phyloP scores from a whole-genome alignment of 2,329 filamentous ascomycete genomes.

The Fusarium pseudograminearum region DNA sequence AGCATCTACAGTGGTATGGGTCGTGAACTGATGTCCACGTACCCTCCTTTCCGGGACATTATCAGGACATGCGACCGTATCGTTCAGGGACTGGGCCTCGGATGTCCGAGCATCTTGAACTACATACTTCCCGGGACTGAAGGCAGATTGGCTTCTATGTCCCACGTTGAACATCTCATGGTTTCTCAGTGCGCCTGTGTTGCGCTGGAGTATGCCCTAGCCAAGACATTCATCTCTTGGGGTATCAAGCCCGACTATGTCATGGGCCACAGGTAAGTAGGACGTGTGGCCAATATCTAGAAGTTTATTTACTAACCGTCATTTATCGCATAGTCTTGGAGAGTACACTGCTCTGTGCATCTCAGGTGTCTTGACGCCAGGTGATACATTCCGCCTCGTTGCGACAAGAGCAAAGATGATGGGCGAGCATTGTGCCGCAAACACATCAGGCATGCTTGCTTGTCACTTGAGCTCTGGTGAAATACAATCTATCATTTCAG shows the following conservation, averaged over 20 bases:
- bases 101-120: background rate
- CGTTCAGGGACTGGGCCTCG: background rate
- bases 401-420: background rate
- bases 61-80: background rate
- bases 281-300: accelerated
- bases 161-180: background rate
- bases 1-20: constrained; percentile 1
- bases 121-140: background rate
- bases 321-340: background rate
- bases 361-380: background rate
- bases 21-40: background rate
- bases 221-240: background rate
- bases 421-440: background rate
- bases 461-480: background rate
- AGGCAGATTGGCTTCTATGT: background rate
- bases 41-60: background rate
- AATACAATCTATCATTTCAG: background rate
- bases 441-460: constrained; percentile 1
- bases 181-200: background rate
- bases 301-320: background rate
- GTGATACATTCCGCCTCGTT: background rate
- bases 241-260: background rate
- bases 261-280: constrained; percentile 5
- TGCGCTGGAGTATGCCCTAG: background rate
- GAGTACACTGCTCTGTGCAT: constrained; percentile 2